Evolutionary conservation across 768 basidiomycete genomes (phyloP).

Genomic region (Agrocybe pediades): DNA sequence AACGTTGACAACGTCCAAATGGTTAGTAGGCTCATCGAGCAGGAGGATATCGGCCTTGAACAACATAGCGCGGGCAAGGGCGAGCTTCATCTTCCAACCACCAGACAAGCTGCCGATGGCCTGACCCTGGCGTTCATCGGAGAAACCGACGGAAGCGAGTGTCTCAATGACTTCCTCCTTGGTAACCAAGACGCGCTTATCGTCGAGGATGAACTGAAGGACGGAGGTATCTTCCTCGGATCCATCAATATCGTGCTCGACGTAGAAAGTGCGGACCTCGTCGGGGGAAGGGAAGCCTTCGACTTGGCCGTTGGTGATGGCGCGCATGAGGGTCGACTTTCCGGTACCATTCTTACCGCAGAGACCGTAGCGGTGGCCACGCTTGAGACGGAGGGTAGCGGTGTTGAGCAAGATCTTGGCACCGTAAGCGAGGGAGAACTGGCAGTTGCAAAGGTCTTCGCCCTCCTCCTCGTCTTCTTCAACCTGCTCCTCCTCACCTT

Average conservation of each 20-base stretch:
- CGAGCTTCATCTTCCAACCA: constrained; percentile 99
- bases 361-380: constrained; percentile 97
- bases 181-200: constrained; percentile 76
- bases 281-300: constrained; percentile 98
- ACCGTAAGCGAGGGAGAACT: constrained; percentile 98
- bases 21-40: constrained; percentile 96
- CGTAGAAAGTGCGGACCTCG: constrained; percentile 98
- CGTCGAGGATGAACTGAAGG: constrained; percentile 82
- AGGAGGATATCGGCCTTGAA: constrained; percentile 98
- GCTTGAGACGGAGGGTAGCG: constrained; percentile 94
- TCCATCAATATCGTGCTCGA: constrained; percentile 98
- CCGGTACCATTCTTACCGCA: constrained; percentile 99
- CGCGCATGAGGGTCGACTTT: constrained; percentile 93
- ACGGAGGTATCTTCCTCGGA: constrained; percentile 91
- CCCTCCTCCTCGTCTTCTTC: constrained; percentile 95
- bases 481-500: constrained; percentile 69
- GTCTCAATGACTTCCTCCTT: constrained; percentile 77
- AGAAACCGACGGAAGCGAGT: constrained; percentile 91
- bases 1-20: constrained; percentile 96
- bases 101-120: constrained; percentile 91
- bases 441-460: constrained; percentile 98
- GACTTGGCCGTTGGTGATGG: constrained; percentile 93
- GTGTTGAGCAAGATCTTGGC: constrained; percentile 98
- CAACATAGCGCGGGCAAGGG: constrained; percentile 93
- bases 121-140: constrained; percentile 79